Evolutionary conservation across 2,329 filamentous ascomycete genomes (phyloP).

Genomic region (Cyphellophora europaea): DNA sequence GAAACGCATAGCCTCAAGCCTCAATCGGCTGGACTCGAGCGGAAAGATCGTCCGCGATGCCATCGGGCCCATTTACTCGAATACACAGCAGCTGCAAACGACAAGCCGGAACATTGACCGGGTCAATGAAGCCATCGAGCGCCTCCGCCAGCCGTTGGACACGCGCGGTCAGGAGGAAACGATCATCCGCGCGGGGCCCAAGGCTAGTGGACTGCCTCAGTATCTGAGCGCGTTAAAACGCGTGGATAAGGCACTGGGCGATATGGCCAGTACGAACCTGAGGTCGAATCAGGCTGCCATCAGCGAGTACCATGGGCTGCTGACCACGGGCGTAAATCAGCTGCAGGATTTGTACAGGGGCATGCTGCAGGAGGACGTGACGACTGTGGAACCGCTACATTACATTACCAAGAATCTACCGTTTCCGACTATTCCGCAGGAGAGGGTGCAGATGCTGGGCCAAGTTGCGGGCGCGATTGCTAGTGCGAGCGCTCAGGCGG

Average conservation of each 20-base stretch:
- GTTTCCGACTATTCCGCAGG: conserved; percentile 71
- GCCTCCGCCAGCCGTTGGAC: conserved; percentile 80
- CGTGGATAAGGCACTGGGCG: conserved; percentile 70
- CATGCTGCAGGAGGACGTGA: conserved; percentile 67
- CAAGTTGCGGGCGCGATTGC: conserved; percentile 72
- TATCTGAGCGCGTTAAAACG: conserved; percentile 88
- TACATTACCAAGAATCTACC: conserved; percentile 78
- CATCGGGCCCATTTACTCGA: conserved; percentile 83
- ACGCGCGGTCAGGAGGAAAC: conserved; percentile 86
- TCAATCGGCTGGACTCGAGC: conserved; percentile 73
- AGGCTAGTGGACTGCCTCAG: conserved; percentile 68
- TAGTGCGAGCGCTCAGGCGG: conserved; percentile 45
- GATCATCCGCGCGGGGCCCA: conserved; percentile 80
- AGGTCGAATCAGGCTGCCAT: conserved; percentile 86
- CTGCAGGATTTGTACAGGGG: conserved; percentile 77
- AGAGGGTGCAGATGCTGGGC: conserved; percentile 64
- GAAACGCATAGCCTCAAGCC: conserved; percentile 87
- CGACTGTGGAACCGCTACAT: conserved; percentile 77
- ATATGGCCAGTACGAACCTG: conserved; percentile 84
- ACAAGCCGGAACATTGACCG: conserved; percentile 82
- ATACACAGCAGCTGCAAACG: conserved; percentile 82
- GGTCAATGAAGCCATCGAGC: conserved; percentile 77
- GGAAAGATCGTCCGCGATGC: conserved; percentile 88
- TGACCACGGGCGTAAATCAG: conserved; percentile 71
- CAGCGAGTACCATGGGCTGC: conserved; percentile 64